Percentiles rank a stretch among this genome's conserved stretches.
Evolutionary conservation across 768 basidiomycete species (phyloP).

Genomic region (Leucosporidium yakuticum): DNA sequence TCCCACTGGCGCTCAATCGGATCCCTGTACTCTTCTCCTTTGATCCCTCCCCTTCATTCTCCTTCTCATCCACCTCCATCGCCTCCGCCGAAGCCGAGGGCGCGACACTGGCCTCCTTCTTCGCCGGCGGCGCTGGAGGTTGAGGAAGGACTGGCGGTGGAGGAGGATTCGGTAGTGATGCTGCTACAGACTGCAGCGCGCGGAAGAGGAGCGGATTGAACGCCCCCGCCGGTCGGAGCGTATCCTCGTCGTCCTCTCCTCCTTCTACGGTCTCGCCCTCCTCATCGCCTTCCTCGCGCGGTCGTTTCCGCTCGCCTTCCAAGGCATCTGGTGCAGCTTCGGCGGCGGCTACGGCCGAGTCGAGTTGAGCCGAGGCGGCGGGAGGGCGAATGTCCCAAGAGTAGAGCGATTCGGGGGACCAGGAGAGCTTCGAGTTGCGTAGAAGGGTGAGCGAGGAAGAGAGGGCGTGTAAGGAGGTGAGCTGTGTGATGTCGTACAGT

Average conservation of each 20-base stretch:
- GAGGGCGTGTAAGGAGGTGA: constrained; percentile 43
- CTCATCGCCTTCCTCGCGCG: constrained; percentile 1
- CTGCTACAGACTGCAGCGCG: constrained; percentile 72
- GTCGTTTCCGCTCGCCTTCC: constrained; percentile 13
- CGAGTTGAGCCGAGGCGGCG: constrained; percentile 31
- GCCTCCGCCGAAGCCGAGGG: neutral
- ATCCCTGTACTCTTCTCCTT: neutral
- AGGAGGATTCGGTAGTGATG: constrained; percentile 3
- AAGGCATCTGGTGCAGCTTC: constrained; percentile 35
- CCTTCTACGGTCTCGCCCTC: neutral
- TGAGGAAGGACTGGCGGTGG: neutral
- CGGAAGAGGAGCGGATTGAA: constrained; percentile 54
- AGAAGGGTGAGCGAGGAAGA: constrained; percentile 71
- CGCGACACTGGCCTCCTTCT: neutral
- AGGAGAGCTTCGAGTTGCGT: constrained; percentile 68
- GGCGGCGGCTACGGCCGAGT: constrained; percentile 21
- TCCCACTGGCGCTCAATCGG: neutral
- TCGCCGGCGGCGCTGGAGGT: neutral
- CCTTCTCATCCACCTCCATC: neutral
- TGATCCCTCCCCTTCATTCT: neutral
- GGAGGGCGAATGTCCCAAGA: constrained; percentile 68
- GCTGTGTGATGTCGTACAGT: constrained; percentile 53
- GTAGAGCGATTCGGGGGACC: constrained; percentile 75
- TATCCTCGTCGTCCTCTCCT: neutral
- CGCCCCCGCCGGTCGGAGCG: constrained; percentile 11